Percentiles rank a stretch among this genome's conserved stretches.
Evolutionary conservation across 2,329 filamentous ascomycete species (phyloP).

Genomic region (Sclerotinia minor): DNA sequence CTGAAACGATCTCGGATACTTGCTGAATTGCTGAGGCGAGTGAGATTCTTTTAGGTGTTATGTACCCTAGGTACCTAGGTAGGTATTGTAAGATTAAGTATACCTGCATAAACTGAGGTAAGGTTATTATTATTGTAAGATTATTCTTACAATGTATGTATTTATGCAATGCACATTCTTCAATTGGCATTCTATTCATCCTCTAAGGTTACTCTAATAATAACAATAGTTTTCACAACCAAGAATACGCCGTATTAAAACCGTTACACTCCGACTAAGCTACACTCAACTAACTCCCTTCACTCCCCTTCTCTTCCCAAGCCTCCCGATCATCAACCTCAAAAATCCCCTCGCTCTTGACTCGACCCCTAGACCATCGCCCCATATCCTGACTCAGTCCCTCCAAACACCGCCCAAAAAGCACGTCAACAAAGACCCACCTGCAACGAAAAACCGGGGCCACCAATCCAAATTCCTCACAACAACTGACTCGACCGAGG

Average conservation of each 20-base stretch:
- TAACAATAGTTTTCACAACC: no score
- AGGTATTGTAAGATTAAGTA: background rate
- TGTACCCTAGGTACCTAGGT: no score
- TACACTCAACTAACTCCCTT: background rate
- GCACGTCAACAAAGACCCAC: background rate
- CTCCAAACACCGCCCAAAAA: background rate
- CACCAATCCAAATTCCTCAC: background rate
- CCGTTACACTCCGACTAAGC: background rate
- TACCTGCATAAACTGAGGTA: background rate
- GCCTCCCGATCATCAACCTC: background rate
- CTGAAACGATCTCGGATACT: conserved; percentile 15
- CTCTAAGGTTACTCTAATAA: background rate
- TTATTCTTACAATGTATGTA: no score
- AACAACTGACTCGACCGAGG: conserved; percentile 24
- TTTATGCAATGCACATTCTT: background rate
- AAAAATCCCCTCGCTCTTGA: background rate
- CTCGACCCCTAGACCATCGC: background rate
- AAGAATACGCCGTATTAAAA: background rate
- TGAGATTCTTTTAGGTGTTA: background rate
- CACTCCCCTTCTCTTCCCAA: no score
- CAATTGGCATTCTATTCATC: background rate
- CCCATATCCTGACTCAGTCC: background rate
- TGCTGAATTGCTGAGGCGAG: background rate
- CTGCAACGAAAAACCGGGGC: background rate
- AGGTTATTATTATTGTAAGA: background rate